A percentile compares a stretch with the other conserved stretches of the same genome.
Conservation (phyloP, 805 yeast species). For the Yueomyces sinensis region DNA sequence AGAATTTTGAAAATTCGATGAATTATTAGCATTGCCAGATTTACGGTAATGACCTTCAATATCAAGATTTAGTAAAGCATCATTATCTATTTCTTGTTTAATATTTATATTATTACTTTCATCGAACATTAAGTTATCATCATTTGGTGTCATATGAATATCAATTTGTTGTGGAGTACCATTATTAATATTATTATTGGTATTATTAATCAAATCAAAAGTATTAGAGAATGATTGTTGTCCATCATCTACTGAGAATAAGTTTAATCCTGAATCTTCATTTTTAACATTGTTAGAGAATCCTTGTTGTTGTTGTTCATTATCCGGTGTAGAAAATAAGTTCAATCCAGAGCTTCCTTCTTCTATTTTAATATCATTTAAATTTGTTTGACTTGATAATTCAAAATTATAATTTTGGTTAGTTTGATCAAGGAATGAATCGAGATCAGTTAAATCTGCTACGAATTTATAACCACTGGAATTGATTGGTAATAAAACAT, state of each 20-base stretch:
- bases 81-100: too few species aligned
- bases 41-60: not conserved
- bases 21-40: not conserved
- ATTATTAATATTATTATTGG: too few species aligned
- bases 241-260: not conserved
- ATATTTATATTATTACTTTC: too few species aligned
- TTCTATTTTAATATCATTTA: not conserved
- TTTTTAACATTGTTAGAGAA: not conserved
- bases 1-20: not conserved
- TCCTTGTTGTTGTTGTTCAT: not conserved
- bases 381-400: not conserved
- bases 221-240: not conserved
- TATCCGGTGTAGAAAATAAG: too few species aligned
- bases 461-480: conserved; percentile 16
- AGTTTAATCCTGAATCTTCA: not conserved
- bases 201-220: too few species aligned
- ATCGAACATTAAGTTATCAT: not conserved
- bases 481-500: conserved; percentile 13
- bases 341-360: too few species aligned
- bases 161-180: not conserved
- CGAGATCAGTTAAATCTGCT: conserved; percentile 13
- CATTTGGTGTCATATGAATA: not conserved
- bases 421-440: conserved; percentile 6
- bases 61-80: too few species aligned
- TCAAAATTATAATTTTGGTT: conserved; percentile 4